Conservation (phyloP, 129 eudicot genomes). For the Smallanthus sonchifolius region DNA sequence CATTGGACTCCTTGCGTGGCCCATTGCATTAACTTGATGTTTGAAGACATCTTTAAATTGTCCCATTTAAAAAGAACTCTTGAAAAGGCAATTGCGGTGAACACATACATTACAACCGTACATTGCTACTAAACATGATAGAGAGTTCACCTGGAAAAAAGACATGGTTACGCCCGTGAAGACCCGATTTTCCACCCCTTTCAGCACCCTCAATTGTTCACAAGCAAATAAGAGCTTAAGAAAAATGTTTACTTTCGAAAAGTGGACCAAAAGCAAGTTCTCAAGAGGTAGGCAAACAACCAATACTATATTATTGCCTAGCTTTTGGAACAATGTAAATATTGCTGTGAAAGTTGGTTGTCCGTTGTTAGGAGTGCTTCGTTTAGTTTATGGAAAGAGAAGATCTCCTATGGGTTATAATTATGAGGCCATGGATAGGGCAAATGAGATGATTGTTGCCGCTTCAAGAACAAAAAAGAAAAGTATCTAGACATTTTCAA, state of each 20-base stretch:
- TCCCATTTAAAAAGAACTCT: not conserved
- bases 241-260: slow-evolving; percentile 17
- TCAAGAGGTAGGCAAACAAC: slow-evolving; percentile 9
- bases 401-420: slow-evolving; percentile 27
- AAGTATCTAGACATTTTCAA: not conserved
- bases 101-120: not conserved
- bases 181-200: slow-evolving; percentile 14
- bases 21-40: not conserved
- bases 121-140: slow-evolving; percentile 9
- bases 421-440: slow-evolving; percentile 29
- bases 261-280: not conserved
- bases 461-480: not conserved
- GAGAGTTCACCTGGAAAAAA: slow-evolving; percentile 17
- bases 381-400: slow-evolving; percentile 16
- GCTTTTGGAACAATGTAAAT: slow-evolving; percentile 14
- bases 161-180: slow-evolving; percentile 18
- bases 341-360: not conserved
- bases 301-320: not conserved
- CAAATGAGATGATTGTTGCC: slow-evolving; percentile 30
- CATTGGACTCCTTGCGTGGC: not conserved
- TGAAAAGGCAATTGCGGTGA: not conserved
- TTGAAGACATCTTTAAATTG: slow-evolving; percentile 18
- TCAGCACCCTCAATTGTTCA: slow-evolving; percentile 4
- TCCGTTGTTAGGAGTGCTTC: slow-evolving; percentile 23
- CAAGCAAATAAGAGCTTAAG: not conserved